Conservation (phyloP, 78 protist species). For the Cavenderia fasciculata region DNA sequence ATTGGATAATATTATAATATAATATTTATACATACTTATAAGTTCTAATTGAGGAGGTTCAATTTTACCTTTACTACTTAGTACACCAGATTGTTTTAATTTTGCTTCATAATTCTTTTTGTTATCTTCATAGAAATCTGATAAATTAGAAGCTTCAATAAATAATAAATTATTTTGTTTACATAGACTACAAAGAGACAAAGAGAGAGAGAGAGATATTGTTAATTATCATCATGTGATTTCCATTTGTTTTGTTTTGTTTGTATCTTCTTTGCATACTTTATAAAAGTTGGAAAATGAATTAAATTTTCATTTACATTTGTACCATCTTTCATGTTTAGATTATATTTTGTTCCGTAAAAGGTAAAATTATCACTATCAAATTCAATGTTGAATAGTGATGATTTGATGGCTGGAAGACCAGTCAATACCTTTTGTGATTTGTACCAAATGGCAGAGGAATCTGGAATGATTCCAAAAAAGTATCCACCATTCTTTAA, state of each 20-base stretch:
- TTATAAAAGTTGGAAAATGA: constrained; percentile 73
- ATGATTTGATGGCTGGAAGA: constrained; percentile 39
- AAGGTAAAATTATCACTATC: constrained; percentile 41
- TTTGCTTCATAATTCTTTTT: constrained; percentile 53
- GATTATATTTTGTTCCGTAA: constrained; percentile 49
- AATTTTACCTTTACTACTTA: background rate
- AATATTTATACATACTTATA: constrained; percentile 5
- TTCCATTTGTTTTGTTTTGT: background rate
- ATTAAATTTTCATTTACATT: constrained; percentile 41
- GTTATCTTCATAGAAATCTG: constrained; percentile 66
- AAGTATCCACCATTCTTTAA: constrained; percentile 76
- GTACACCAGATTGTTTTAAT: constrained; percentile 50
- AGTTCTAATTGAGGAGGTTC: constrained; percentile 58
- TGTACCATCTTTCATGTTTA: constrained; percentile 15
- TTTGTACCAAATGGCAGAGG: constrained; percentile 74
- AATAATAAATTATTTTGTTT: constrained; percentile 44
- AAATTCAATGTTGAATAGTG: constrained; percentile 41
- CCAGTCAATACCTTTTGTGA: constrained; percentile 58
- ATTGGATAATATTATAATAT: background rate
- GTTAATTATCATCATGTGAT: background rate
- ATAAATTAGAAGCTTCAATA: constrained; percentile 54
- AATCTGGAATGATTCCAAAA: constrained; percentile 80
- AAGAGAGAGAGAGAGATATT: background rate
- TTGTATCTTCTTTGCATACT: background rate
- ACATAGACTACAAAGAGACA: constrained; percentile 25